Evolutionary conservation across 2,329 filamentous ascomycete species (phyloP), one percentile per base, ranked within the genome.

Genomic region (Phaeosphaeriaceae sp.): DNA sequence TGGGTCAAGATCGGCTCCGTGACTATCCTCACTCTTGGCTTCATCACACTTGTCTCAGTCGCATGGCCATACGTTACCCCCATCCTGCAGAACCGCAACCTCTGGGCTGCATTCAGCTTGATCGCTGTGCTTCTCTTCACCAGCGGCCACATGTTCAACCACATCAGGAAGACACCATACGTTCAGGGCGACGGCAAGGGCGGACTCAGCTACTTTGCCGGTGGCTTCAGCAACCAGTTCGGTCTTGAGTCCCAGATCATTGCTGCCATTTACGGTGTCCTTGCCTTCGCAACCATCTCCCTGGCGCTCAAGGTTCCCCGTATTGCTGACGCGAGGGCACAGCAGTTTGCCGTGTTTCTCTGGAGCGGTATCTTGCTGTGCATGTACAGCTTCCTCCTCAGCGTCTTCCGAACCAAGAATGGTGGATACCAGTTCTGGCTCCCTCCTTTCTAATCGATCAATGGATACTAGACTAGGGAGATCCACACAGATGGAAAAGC

Each of bases 101-200:
- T 98, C 19, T 99, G 95, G 95, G 93, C 94, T 22, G 92, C 91
- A 21, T 79, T 96, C 71, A 96, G 91, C 78, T 82, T 99, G 67
- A 93, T 98, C 71, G 84, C 89, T 15, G 93, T 99, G 62, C 86
- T 99, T 44, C 84, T 97, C 57, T 99, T 98, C 81, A 97, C 91
- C 48, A 95, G 91, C 69, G 96, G 95, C 41, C 93, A 98, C 80
- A 99, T 99, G 96, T 99, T 96, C 85, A 99, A 98, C 79, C 93
- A 97, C 75, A 99, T 99, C 74, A 88, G 96, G 69, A 94, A 95
- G 77, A 92, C 96, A 2, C 95, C 95, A 2, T 99, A 99, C 70
- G 92, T 98, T 31, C 85, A 88, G 44, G 91, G 90, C 44, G 89
- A 98, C 75, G 92, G 92, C 40, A 88, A 86, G 54, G 95, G 95